Conservation (phyloP, 257 asterid species). For the Euphrasia confusa region DNA sequence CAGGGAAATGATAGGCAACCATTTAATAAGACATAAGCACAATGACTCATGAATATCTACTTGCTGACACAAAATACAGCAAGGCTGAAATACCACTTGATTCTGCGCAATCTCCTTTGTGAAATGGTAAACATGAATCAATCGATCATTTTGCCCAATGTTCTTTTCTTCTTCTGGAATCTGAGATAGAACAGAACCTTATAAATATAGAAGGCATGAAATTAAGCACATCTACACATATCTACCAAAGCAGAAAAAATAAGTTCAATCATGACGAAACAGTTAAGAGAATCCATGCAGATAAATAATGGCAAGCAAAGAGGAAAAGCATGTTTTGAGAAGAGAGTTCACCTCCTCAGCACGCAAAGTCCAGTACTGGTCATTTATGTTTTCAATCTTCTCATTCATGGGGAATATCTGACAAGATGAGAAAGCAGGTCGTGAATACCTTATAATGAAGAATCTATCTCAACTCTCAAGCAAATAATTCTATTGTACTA, state of each 20-base stretch:
- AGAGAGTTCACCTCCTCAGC: constrained; percentile 76
- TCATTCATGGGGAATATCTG: constrained; percentile 80
- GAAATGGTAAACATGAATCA: constrained; percentile 85
- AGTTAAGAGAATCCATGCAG: constrained; percentile 3
- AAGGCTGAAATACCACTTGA: constrained; percentile 55
- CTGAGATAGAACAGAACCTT: constrained; percentile 34
- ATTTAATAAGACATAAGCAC: constrained; percentile 6
- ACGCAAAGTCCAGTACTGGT: constrained; percentile 92
- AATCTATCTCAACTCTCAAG: constrained; percentile 13
- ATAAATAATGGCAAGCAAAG: not conserved
- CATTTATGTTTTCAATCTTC: constrained; percentile 89
- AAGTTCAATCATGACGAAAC: not conserved
- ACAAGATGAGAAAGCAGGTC: constrained; percentile 26
- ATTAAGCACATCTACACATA: not conserved
- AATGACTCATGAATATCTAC: not conserved
- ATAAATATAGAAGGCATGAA: constrained; percentile 16
- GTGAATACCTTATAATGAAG: constrained; percentile 7
- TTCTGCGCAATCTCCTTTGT: constrained; percentile 73
- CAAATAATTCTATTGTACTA: constrained; percentile 4
- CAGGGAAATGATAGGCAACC: constrained; percentile 13
- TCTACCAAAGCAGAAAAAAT: constrained; percentile 10
- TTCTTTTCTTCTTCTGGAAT: constrained; percentile 91
- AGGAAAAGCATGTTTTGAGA: constrained; percentile 12
- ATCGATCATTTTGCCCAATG: constrained; percentile 70
- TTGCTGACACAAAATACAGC: constrained; percentile 17